Percentiles rank a stretch among this genome's conserved stretches.
phyloP scores from a whole-genome alignment of 192 early-diverging fungal species.

The Phycomyces blakesleeanus region DNA sequence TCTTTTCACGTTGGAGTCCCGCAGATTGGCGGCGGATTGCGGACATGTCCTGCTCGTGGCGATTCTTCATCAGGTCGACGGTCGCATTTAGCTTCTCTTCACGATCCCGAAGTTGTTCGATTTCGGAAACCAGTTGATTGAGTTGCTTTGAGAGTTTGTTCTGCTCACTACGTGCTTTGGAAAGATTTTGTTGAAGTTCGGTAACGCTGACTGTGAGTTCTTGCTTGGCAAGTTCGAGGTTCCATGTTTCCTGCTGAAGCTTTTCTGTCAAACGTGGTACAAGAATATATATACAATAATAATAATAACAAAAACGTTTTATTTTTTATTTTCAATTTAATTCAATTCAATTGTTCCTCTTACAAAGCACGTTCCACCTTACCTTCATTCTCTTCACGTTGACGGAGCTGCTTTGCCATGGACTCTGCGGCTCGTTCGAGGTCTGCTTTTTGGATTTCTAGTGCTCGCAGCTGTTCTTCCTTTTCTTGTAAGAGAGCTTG shows the following conservation, averaged over 20 bases:
- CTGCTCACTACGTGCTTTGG: conserved; percentile 20
- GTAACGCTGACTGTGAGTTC: conserved; percentile 24
- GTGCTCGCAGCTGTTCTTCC: conserved; percentile 17
- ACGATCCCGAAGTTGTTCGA: conserved; percentile 45
- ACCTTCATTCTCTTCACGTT: conserved; percentile 32
- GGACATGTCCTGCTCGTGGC: conserved; percentile 59
- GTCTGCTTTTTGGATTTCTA: conserved; percentile 25
- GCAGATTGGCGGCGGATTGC: conserved; percentile 45
- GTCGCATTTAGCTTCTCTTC: conserved; percentile 43
- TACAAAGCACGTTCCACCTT: not conserved
- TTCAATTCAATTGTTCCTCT: too few species aligned
- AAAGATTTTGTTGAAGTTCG: conserved; percentile 22
- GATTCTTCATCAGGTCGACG: conserved; percentile 43
- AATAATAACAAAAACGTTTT: not conserved
- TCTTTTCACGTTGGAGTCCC: conserved; percentile 60
- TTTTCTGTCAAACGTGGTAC: conserved; percentile 15
- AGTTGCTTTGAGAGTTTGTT: conserved; percentile 17
- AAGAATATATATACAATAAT: not conserved
- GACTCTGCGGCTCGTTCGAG: conserved; percentile 11
- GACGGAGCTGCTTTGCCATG: conserved; percentile 20
- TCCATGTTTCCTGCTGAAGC: conserved; percentile 32
- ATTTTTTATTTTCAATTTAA: not conserved
- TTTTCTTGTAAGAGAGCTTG: conserved; percentile 29
- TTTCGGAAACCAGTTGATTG: conserved; percentile 14
- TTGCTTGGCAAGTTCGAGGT: conserved; percentile 31